Evolutionary conservation across 2,329 filamentous ascomycete species (phyloP).

Genomic region (Harringtonia aguacate): DNA sequence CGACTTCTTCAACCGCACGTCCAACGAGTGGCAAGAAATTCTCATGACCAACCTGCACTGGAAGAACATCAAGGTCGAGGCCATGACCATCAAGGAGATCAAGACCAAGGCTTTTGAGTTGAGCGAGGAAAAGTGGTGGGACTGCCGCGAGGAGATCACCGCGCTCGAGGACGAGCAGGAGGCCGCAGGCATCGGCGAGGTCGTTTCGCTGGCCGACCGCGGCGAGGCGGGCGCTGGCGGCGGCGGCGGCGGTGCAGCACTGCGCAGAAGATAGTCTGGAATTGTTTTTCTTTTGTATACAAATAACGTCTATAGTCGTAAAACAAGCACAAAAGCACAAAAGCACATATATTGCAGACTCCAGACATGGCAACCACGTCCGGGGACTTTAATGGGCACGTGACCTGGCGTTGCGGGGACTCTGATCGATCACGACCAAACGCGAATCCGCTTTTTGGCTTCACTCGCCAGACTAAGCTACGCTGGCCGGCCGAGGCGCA

Average conservation of each 20-base stretch:
- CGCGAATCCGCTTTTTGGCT: not conserved
- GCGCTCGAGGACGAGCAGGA: conserved; percentile 93
- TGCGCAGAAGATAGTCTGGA: not conserved
- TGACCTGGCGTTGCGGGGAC: conserved; percentile 8
- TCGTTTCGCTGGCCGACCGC: conserved; percentile 75
- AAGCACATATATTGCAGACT: too few species aligned
- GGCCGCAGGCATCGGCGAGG: conserved; percentile 86
- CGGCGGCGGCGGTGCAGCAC: conserved; percentile 4
- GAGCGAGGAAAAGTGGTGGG: conserved; percentile 98
- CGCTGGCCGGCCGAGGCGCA: not conserved
- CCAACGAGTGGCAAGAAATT: conserved; percentile 81
- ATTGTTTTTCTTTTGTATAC: not conserved
- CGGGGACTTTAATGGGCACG: conserved; percentile 6
- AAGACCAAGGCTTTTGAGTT: conserved; percentile 83
- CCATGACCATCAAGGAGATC: conserved; percentile 76
- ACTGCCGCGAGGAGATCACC: conserved; percentile 86
- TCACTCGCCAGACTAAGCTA: not conserved
- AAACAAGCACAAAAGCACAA: too few species aligned
- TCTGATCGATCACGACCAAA: not conserved
- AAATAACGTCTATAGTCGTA: too few species aligned
- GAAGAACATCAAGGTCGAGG: conserved; percentile 55
- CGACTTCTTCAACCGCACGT: conserved; percentile 85
- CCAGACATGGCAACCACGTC: too few species aligned
- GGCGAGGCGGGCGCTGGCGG: conserved; percentile 43
- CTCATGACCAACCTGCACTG: conserved; percentile 65